Conservation (phyloP, 2,329 filamentous ascomycete genomes). For the Trichophyton mentagrophytes region DNA sequence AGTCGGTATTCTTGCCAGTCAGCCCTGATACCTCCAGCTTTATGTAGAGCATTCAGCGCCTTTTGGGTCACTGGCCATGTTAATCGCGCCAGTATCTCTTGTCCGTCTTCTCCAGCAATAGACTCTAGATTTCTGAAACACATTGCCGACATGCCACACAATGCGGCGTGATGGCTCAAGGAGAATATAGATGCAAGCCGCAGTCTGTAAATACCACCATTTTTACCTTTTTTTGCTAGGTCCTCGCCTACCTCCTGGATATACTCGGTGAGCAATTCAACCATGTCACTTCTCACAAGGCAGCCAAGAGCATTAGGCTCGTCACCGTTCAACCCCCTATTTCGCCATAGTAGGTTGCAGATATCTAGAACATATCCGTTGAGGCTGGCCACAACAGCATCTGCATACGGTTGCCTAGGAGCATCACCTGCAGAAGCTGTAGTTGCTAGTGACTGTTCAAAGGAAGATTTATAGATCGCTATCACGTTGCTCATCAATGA, state of each 20-base stretch:
- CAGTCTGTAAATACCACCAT: slow-evolving; percentile 19
- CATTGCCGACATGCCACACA: slow-evolving; percentile 35
- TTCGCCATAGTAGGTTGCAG: slow-evolving; percentile 71
- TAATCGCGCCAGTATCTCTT: slow-evolving; percentile 21
- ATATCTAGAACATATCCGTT: slow-evolving; percentile 80
- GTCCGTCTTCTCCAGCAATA: slow-evolving; percentile 23
- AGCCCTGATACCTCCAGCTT: slow-evolving; percentile 52
- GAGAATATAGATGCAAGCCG: slow-evolving; percentile 34
- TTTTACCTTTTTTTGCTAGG: slow-evolving; percentile 10
- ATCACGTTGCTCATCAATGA: slow-evolving; percentile 59
- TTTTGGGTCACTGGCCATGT: slow-evolving; percentile 52
- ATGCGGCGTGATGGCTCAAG: slow-evolving; percentile 35
- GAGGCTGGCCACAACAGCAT: slow-evolving; percentile 53
- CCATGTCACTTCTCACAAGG: slow-evolving; percentile 36
- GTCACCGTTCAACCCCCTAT: slow-evolving; percentile 52
- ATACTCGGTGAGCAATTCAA: slow-evolving; percentile 32
- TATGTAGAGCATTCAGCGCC: slow-evolving; percentile 50
- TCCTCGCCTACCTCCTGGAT: slow-evolving; percentile 28
- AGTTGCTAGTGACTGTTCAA: slow-evolving; percentile 48
- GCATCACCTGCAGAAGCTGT: slow-evolving; percentile 23
- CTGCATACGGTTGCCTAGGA: slow-evolving; percentile 37
- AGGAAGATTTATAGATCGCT: slow-evolving; percentile 58
- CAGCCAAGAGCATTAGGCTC: slow-evolving; percentile 51
- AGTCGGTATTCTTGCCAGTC: slow-evolving; percentile 64
- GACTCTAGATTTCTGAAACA: slow-evolving; percentile 39